These are phyloP conservation scores for Epichloe gansuensis DNA, from an alignment of 2,329 filamentous ascomycete genomes.

Conservation along the genomic window DNA sequence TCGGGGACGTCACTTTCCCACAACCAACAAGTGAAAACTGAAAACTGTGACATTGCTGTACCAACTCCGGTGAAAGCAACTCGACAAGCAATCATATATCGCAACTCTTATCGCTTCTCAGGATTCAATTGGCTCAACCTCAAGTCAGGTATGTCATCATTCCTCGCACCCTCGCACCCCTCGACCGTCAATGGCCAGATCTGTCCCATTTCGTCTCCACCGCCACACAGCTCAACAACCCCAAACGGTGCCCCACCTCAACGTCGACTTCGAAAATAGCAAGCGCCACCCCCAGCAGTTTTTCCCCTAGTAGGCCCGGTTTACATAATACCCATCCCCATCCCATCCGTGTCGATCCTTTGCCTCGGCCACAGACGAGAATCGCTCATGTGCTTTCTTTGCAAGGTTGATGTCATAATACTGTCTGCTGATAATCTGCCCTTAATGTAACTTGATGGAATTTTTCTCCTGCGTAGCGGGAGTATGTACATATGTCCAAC, in stretches of 20 bases:
- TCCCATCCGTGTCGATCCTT: constrained; percentile 10
- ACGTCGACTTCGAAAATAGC: background rate
- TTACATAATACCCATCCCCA: background rate
- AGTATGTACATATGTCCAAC: too few species aligned
- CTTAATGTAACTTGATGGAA: too few species aligned
- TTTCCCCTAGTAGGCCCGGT: background rate
- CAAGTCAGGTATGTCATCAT: too few species aligned
- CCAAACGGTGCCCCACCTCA: background rate
- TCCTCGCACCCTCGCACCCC: too few species aligned
- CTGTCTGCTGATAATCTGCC: background rate
- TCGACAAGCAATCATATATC: too few species aligned
- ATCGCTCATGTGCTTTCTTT: background rate
- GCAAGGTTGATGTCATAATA: background rate
- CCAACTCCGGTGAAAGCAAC: background rate
- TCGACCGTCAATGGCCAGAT: background rate
- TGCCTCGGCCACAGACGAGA: constrained; percentile 7
- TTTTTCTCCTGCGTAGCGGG: too few species aligned
- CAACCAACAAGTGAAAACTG: too few species aligned
- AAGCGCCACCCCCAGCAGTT: background rate
- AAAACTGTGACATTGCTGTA: too few species aligned
- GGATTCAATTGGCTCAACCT: too few species aligned
- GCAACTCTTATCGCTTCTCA: too few species aligned
- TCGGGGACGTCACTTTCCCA: background rate
- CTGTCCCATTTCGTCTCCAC: constrained; percentile 1
- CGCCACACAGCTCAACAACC: constrained; percentile 4